Base-by-base conservation (phyloP, 768 basidiomycete species). In the Austroboletus eburneus region DNA sequence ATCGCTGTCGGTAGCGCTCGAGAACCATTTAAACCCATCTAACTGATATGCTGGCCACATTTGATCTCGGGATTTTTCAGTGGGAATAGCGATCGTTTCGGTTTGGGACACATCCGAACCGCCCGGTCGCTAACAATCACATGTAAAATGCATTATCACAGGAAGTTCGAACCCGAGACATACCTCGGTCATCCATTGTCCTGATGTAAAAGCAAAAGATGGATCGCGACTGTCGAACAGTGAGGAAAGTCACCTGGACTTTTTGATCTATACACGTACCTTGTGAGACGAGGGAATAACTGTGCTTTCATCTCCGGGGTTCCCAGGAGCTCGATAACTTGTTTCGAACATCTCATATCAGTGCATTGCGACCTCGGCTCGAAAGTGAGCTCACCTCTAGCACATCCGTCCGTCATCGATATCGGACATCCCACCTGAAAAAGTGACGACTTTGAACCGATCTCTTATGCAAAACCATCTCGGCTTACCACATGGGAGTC, bases 181-280 rank as follows among this genome's bases (percentile, higher is more conserved):
- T 48, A 76, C 85, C 68, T 88, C 85, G 3, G 87, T 88, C 87
- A 87, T 87, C 86, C 86, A 90, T 64, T 90, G 87, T 0, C 87
- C 87, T 9, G 85, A 78, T 5, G 82, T 86, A 50, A 80, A 89
- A 0, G 84, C 81, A 24, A 63, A 46, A 1, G 68, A 57, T 9
- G 85, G 78, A 57, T 89, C 76, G 5, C 81, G 83, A 57, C 85
- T 86, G 44, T 42, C 6, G 37, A 33, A 16, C 16, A 9, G 29
- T 35, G 29, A 29, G 22, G 44, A n/a, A n/a, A 23, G 6, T 4
- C 16, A 12, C 13, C 18, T 7, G 13, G 24, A 13, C 41, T 32
- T 22, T 9, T 17, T 39, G 35, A 36, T 33, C 30, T 5, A 20
- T 21, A 3, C 45, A 5, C 41, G 44, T 46, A 82, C 85, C 85